Base-by-base conservation (phyloP, 371 early-diverging fungal species). In the Lichtheimia ramosa region DNA sequence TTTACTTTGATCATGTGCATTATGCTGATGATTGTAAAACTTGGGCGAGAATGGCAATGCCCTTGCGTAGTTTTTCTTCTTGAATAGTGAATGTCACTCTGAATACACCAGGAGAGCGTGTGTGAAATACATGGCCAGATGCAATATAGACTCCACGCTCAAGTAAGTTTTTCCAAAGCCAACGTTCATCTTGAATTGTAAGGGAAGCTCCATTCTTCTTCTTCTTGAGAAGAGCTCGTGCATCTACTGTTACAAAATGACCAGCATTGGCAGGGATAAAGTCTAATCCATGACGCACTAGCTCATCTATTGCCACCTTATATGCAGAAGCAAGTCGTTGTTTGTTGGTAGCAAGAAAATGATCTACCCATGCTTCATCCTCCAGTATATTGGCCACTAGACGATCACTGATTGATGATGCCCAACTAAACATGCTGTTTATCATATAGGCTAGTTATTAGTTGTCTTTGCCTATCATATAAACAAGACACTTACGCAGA, bases 221-320 rank as follows among this genome's bases (percentile, higher is more conserved):
- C 10, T 34, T 8, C 34, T 34, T 10, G 6, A 34, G 10, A 8
- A 34, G 34, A 34, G 10, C 10, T 34, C 51, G 51, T 63, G 62
- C 41, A 54, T 85, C 83, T 24, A 89, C 59, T 80, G 88, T 83
- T 5, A 91, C 41, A 65, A 89, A 93, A 65, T 84, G 86, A 2
- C 89, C 91, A 0, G 86, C 87, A 25, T 86, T 71, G 5, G 86
- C 82, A 2, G 82, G 82, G 6, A 86, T 41, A 50, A 69, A 90
- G 7, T 73, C 58, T 46, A 92, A 75, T 0, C 67, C 59, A 51
- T 79, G 73, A 48, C 68, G 43, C 1, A 67, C 65, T 13, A 91
- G 64, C 27, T 75, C 71, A 3, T 60, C 52, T 1, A 75, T 66
- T 1, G 81, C 62, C 2, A 50, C 46, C 1, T 54, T 61, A 58